Evolutionary conservation across 768 basidiomycete species (phyloP).

Genomic region (Trametes elegans): DNA sequence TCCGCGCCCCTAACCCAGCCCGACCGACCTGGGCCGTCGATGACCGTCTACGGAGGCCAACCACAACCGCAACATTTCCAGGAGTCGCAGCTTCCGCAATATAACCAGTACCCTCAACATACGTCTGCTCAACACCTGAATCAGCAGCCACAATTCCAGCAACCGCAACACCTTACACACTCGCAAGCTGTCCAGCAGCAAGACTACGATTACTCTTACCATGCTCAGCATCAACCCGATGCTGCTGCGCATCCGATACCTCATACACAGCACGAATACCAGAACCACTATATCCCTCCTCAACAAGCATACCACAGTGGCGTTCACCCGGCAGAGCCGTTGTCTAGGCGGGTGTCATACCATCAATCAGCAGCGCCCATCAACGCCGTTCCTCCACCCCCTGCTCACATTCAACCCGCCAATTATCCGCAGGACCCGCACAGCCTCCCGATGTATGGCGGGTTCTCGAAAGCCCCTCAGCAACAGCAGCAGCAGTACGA

Average conservation of each 20-base stretch:
- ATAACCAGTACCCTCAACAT: not conserved
- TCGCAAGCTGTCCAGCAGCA: not conserved
- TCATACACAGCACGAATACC: not conserved
- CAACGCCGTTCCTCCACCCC: not conserved
- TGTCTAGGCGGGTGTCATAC: not conserved
- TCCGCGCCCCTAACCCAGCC: not conserved
- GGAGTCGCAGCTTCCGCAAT: not conserved
- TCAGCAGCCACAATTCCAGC: not conserved
- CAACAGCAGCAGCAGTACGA: slow-evolving; percentile 1
- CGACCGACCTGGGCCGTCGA: not conserved
- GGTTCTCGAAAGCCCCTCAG: not conserved
- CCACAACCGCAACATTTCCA: not conserved
- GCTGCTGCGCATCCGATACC: not conserved
- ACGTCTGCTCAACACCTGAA: no score
- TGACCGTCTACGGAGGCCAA: not conserved
- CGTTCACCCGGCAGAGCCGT: not conserved
- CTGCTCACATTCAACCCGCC: not conserved
- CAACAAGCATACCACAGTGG: not conserved
- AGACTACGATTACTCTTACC: not conserved
- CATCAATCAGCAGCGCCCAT: not conserved
- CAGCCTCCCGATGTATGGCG: not conserved
- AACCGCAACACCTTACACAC: not conserved
- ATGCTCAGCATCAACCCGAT: not conserved
- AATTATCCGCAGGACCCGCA: not conserved
- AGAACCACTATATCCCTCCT: not conserved